Base-by-base conservation (phyloP, 1,139 yeast species). In the Zygosaccharomyces sapae region DNA sequence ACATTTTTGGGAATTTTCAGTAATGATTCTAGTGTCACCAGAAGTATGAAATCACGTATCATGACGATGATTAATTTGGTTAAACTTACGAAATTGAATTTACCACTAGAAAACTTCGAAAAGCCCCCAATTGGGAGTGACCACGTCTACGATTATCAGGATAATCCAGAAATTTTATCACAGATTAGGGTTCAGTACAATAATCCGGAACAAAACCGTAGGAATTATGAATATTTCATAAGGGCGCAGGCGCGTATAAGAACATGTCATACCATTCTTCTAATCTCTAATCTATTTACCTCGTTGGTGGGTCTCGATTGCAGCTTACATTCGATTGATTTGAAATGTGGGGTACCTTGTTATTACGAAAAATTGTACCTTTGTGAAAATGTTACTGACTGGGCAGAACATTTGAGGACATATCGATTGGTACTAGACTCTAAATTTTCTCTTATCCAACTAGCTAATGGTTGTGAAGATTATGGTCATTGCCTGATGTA, bases 211-310 rank as follows among this genome's bases (percentile, higher is more conserved):
- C 66, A 70, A 33, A 56, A 75, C 34, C 75, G 76, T 48, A 74
- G 75, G 39, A 80, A 81, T 58, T 86, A 81, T 71, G 81, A 83
- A 47, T 86, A 86, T 65, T 90, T 89, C 59, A 74, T 88, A 33
- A 71, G 77, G 61, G 86, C 89, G 0, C 97, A 90, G 68, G 81
- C 92, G 35, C 75, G 96, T 57, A 86, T 89, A 46, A 76, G 97
- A 59, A 87, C 96, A 0, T 77, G 90, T 59, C 94, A 86, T 58
- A 83, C 84, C 3, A 80, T 89, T 44, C 81, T 87, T 57, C 74
- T 85, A 59, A 73, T 89, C 16, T 83, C 88, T 46, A 82, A 84
- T 31, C 69, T 87, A 53, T 76, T 87, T 61, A 79, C 89, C 0
- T 76, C 86, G 2, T 72, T 84, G 51, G 77, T 81, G 53, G 90